phyloP scores from a whole-genome alignment of 2,329 filamentous ascomycete species.

The Herpotrichia juniperi region DNA sequence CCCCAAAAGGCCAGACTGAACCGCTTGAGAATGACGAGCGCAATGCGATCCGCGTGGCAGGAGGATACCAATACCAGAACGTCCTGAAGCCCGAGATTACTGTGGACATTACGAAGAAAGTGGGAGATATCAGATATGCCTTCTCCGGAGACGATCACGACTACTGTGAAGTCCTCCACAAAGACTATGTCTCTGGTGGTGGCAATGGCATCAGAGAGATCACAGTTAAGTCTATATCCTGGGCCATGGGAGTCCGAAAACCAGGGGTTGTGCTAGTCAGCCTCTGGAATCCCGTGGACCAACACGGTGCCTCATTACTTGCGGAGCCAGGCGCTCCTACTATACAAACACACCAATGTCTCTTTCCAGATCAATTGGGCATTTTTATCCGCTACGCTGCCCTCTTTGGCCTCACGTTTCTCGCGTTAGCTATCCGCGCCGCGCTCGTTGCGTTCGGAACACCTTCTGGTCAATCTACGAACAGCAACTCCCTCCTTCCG shows the following conservation, averaged over 20 bases:
- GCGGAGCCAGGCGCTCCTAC: conserved; percentile 59
- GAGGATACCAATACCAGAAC: conserved; percentile 96
- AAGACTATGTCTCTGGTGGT: conserved; percentile 65
- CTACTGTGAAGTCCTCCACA: conserved; percentile 90
- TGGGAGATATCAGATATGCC: conserved; percentile 82
- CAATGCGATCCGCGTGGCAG: conserved; percentile 77
- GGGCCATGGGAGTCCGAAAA: conserved; percentile 91
- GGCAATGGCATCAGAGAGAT: conserved; percentile 71
- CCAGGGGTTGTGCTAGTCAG: conserved; percentile 89
- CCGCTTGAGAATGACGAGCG: conserved; percentile 66
- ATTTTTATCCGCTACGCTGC: conserved; percentile 81
- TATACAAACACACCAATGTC: conserved; percentile 85
- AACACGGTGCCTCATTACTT: conserved; percentile 34
- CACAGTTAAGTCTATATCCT: conserved; percentile 92
- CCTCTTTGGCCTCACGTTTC: conserved; percentile 62
- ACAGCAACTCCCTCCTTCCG: conserved; percentile 33
- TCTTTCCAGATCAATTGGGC: conserved; percentile 84
- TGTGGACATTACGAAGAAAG: conserved; percentile 72
- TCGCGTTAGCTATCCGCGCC: conserved; percentile 55
- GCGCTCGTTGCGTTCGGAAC: conserved; percentile 38
- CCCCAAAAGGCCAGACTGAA: conserved; percentile 62
- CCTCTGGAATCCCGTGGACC: conserved; percentile 88
- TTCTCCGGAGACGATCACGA: conserved; percentile 98
- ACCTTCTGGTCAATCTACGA: conserved; percentile 3
- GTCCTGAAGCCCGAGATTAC: conserved; percentile 82